These are phyloP conservation scores for Scleromitrula shiraiana DNA, from an alignment of 2,329 filamentous ascomycete species.

Conservation along the genomic window DNA sequence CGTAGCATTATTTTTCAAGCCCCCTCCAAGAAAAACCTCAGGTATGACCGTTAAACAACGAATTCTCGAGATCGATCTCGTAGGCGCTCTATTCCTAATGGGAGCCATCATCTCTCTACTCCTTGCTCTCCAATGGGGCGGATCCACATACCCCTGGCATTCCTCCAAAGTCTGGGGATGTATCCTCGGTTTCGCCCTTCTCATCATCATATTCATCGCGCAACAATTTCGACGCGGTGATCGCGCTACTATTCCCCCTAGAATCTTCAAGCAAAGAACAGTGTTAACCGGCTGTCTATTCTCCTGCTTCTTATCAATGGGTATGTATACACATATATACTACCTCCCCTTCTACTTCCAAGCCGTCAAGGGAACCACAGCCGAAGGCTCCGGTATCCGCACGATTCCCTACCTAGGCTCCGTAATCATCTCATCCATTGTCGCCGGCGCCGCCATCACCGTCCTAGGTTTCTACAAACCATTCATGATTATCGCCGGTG, in stretches of 20 bases:
- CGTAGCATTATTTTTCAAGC: conserved; percentile 37
- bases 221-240: conserved; percentile 38
- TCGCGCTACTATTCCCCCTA: conserved; percentile 42
- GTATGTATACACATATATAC: conserved; percentile 31
- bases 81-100: conserved; percentile 40
- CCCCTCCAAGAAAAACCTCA: conserved; percentile 29
- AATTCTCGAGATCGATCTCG: conserved; percentile 40
- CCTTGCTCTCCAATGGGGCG: conserved; percentile 42
- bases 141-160: conserved; percentile 37
- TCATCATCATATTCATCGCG: conserved; percentile 32
- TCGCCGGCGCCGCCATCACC: conserved; percentile 34
- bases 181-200: conserved; percentile 33
- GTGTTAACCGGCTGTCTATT: conserved; percentile 30
- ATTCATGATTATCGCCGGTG: conserved; percentile 38
- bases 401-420: conserved; percentile 38
- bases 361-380: conserved; percentile 35
- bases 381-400: conserved; percentile 34
- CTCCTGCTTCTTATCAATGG: conserved; percentile 31
- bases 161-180: conserved; percentile 37
- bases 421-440: conserved; percentile 35
- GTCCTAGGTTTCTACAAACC: conserved; percentile 36
- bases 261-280: conserved; percentile 35
- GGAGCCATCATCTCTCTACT: conserved; percentile 37
- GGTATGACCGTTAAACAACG: conserved; percentile 29
- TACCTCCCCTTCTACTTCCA: conserved; percentile 46